These are phyloP conservation scores for Picea abies DNA, from an alignment of 83 land plant species.

Conservation along the genomic window DNA sequence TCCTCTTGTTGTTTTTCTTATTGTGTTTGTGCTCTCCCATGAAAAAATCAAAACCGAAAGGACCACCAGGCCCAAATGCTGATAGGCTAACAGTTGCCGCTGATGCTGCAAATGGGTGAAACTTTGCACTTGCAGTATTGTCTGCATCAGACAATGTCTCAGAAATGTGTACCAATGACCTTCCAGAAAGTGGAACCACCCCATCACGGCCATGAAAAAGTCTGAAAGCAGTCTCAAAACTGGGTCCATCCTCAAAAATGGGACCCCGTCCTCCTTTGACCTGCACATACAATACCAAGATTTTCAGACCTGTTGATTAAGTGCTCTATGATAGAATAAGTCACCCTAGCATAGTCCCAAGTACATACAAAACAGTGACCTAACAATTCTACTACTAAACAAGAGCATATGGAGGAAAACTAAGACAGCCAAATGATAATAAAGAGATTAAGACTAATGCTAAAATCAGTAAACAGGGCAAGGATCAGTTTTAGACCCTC, in stretches of 20 bases:
- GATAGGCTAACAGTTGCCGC: conserved; percentile 99
- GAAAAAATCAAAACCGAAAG: conserved; percentile 89
- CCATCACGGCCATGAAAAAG: conserved; percentile 97
- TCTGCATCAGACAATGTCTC: conserved; percentile 26
- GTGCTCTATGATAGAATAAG: no score
- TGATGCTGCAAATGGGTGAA: conserved; percentile 93
- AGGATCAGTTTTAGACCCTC: no score
- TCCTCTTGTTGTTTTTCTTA: conserved; percentile 38
- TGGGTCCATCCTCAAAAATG: conserved; percentile 99
- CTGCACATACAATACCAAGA: conserved; percentile 30
- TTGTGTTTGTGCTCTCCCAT: conserved; percentile 52
- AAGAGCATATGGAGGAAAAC: no score
- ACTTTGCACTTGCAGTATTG: conserved; percentile 31
- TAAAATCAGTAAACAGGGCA: no score
- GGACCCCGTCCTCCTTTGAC: conserved; percentile 83
- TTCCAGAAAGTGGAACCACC: conserved; percentile 85
- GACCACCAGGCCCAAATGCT: conserved; percentile 81
- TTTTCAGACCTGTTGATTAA: no score
- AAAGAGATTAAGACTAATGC: no score
- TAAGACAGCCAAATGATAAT: no score
- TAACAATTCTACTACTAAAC: no score
- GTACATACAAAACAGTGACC: no score
- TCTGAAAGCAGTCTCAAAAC: conserved; percentile 92
- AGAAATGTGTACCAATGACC: conserved; percentile 11
- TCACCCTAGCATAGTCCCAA: no score